phyloP scores from a whole-genome alignment of 164 flowering plant genomes.

The Vitis rupestris region DNA sequence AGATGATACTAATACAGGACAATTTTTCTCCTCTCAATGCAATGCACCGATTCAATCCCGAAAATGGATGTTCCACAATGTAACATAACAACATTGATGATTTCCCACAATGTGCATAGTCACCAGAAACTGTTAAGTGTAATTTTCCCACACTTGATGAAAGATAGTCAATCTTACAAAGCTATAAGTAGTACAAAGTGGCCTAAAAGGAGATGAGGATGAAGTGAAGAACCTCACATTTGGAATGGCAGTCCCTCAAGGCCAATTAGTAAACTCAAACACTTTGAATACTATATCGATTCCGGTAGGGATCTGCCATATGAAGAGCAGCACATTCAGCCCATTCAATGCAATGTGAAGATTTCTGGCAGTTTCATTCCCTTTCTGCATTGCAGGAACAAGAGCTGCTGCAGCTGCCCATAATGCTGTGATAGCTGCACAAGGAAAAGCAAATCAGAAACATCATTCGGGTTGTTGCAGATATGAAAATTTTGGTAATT shows the following conservation, averaged over 20 bases:
- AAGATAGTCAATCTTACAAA: too few species aligned
- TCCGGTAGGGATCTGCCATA: slow-evolving; percentile 92
- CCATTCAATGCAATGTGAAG: slow-evolving; percentile 85
- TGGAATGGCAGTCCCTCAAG: slow-evolving; percentile 33
- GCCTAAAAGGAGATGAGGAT: not conserved
- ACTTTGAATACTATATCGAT: slow-evolving; percentile 81
- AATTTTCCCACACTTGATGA: too few species aligned
- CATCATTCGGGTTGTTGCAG: not conserved
- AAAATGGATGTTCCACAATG: too few species aligned
- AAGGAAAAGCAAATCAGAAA: not conserved
- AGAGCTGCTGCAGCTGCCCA: slow-evolving; percentile 99
- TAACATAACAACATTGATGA: too few species aligned
- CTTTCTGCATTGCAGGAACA: slow-evolving; percentile 94
- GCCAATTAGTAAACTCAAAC: slow-evolving; percentile 88
- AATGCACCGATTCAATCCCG: too few species aligned
- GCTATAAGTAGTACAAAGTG: not conserved
- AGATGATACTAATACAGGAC: too few species aligned
- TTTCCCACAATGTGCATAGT: too few species aligned
- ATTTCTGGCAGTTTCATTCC: slow-evolving; percentile 85
- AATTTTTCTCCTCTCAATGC: too few species aligned
- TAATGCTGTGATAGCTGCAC: slow-evolving; percentile 78
- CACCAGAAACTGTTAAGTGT: too few species aligned
- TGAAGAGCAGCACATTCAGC: slow-evolving; percentile 69
- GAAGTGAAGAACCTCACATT: not conserved
- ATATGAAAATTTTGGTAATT: not conserved